Evolutionary conservation across 116 monocot genomes (phyloP).

Genomic region (Cymodocea nodosa): DNA sequence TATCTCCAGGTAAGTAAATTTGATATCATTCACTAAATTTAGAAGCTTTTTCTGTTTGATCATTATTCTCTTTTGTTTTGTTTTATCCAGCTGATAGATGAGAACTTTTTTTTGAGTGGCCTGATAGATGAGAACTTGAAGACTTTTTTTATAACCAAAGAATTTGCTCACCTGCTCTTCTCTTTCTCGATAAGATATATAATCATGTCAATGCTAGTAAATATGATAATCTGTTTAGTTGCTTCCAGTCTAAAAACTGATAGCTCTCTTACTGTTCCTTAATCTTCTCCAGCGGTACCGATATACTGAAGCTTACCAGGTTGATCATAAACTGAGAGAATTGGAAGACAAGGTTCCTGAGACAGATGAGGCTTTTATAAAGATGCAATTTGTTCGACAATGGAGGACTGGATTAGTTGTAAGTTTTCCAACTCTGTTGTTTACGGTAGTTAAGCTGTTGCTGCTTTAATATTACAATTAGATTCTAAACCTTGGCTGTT

Average conservation of each 20-base stretch:
- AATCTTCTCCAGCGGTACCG: conserved; percentile 43
- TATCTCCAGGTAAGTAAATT: conserved; percentile 70
- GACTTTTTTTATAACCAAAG: too few species aligned
- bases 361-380: conserved; percentile 22
- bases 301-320: conserved; percentile 56
- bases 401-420: conserved; percentile 68
- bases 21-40: not conserved
- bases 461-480: not conserved
- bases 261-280: not conserved
- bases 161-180: too few species aligned
- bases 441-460: not conserved
- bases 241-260: not conserved
- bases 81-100: too few species aligned
- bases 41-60: not conserved
- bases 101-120: too few species aligned
- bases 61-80: too few species aligned
- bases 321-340: conserved; percentile 30
- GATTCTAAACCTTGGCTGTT: not conserved
- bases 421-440: conserved; percentile 15
- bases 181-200: too few species aligned
- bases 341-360: conserved; percentile 33
- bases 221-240: not conserved
- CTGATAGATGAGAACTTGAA: too few species aligned
- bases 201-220: not conserved
- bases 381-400: conserved; percentile 32